phyloP scores from a whole-genome alignment of 305 asterid genomes.

The Solanum hybrid region DNA sequence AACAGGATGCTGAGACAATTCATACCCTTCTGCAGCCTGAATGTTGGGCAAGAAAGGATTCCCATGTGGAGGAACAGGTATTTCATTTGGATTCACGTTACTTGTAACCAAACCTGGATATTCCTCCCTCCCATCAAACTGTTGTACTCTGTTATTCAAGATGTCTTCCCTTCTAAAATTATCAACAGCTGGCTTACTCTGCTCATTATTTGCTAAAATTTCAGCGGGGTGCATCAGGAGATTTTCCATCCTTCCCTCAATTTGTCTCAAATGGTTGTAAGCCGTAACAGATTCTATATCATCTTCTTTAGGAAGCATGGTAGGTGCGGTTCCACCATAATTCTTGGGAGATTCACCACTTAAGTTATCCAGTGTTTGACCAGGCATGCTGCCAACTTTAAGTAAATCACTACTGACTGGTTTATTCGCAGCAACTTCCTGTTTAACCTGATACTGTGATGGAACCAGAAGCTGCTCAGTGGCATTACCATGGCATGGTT shows the following conservation, averaged over 20 bases:
- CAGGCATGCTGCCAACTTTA: slow-evolving; percentile 25
- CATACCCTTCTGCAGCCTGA: slow-evolving; percentile 1
- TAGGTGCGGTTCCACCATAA: slow-evolving; percentile 32
- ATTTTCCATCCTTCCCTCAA: slow-evolving; percentile 16
- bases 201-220: slow-evolving; percentile 2
- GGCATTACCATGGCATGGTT: slow-evolving; percentile 32
- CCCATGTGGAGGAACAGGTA: neutral
- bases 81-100: slow-evolving; percentile 3
- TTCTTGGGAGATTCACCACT: slow-evolving; percentile 48
- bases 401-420: slow-evolving; percentile 33
- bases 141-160: slow-evolving; percentile 8
- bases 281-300: neutral
- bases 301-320: slow-evolving; percentile 41
- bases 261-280: slow-evolving; percentile 14
- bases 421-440: slow-evolving; percentile 32
- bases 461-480: slow-evolving; percentile 34
- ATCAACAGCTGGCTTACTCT: slow-evolving; percentile 3
- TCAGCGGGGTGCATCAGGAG: slow-evolving; percentile 8
- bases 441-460: slow-evolving; percentile 48
- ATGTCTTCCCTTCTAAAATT: slow-evolving; percentile 1
- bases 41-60: neutral
- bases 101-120: slow-evolving; percentile 2
- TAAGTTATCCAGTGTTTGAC: slow-evolving; percentile 34
- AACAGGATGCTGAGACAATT: neutral
- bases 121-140: neutral